Evolutionary conservation across 2,329 filamentous ascomycete genomes (phyloP), one percentile per base, ranked within the genome.

Genomic region (Apiospora sp.): DNA sequence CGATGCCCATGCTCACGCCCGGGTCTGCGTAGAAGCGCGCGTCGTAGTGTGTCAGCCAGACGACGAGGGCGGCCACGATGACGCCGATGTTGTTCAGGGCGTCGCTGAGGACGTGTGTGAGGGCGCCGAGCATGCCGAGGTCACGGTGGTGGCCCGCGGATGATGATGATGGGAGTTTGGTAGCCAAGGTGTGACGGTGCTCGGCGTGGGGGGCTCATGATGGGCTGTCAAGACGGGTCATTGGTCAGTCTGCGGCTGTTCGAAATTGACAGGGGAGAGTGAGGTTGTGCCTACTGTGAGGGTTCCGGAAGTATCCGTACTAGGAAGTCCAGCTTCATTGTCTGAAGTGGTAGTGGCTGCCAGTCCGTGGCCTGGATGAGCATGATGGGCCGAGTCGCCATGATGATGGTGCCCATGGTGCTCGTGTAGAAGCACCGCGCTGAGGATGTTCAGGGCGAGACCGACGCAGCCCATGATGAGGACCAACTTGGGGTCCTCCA

Each of bases 61-160:
- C 92, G 44, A 94, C 85, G 2, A 92, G 77, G 0, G 91, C 92
- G 0, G 92, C 88, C 48, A 92, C 84, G 68, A 94, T 94, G 73
- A 95, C 92, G 13, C 92, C 92, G 14, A 94, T 80, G 76, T 95
- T 95, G 82, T 94, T 95, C 74, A 92, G 85, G 6, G 92, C 92
- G 77, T 95, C 93, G 44, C 92, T 91, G 3, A 93, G 77, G 37
- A 95, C 88, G 77, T 95, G 93, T 19, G 93, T 82, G 14, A 95
- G 78, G 0, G 93, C 92, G 1, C 91, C 92, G 74, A 93, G 83
- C 85, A 94, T 92, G 14, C 91, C 92, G n/a, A 95, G 84, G 78
- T 95, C 91, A 72, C 85, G 86, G 0, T 37, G 37, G 37, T 0
- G 82, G 84, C 37, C 2, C n/a, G n/a, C n/a, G n/a, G n/a, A n/a